These are phyloP conservation scores for Pseudozyma tsukubaensis DNA, from an alignment of 1,284 basidiomycete species.

Conservation along the genomic window DNA sequence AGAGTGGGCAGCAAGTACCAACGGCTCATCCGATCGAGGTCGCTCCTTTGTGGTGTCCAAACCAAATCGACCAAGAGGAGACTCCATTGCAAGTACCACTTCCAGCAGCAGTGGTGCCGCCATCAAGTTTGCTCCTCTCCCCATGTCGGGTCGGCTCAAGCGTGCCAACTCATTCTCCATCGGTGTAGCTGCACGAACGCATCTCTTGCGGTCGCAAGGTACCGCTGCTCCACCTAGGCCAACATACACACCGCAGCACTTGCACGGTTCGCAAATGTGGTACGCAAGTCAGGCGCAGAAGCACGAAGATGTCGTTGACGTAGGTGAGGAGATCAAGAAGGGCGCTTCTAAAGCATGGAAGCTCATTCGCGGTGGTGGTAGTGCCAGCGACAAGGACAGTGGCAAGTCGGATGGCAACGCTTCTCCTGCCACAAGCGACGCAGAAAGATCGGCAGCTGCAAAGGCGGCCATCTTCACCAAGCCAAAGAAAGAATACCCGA, in stretches of 20 bases:
- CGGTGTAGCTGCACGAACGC: slow-evolving; percentile 62
- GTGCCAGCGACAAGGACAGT: slow-evolving; percentile 14
- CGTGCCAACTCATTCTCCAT: slow-evolving; percentile 66
- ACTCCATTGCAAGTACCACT: slow-evolving; percentile 30
- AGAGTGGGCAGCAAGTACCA: slow-evolving; percentile 10
- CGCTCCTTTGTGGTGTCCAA: not conserved
- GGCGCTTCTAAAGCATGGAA: slow-evolving; percentile 55
- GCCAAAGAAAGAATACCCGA: slow-evolving; percentile 42
- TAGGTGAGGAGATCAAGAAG: slow-evolving; percentile 58
- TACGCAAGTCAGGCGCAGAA: slow-evolving; percentile 17
- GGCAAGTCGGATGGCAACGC: not conserved
- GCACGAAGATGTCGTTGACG: slow-evolving; percentile 52
- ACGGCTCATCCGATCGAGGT: slow-evolving; percentile 19
- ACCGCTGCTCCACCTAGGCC: slow-evolving; percentile 37
- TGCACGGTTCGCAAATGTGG: slow-evolving; percentile 46
- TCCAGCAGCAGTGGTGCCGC: slow-evolving; percentile 42
- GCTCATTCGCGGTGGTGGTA: slow-evolving; percentile 40
- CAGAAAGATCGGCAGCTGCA: not conserved
- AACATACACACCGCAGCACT: slow-evolving; percentile 28
- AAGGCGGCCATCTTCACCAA: slow-evolving; percentile 15
- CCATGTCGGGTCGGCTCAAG: slow-evolving; percentile 55
- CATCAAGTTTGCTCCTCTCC: slow-evolving; percentile 63
- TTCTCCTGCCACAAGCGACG: not conserved
- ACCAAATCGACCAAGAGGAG: slow-evolving; percentile 19
- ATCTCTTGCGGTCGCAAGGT: slow-evolving; percentile 62